Evolutionary conservation across 495 filamentous ascomycete genomes (phyloP).

Genomic region (Choiromyces venosus): DNA sequence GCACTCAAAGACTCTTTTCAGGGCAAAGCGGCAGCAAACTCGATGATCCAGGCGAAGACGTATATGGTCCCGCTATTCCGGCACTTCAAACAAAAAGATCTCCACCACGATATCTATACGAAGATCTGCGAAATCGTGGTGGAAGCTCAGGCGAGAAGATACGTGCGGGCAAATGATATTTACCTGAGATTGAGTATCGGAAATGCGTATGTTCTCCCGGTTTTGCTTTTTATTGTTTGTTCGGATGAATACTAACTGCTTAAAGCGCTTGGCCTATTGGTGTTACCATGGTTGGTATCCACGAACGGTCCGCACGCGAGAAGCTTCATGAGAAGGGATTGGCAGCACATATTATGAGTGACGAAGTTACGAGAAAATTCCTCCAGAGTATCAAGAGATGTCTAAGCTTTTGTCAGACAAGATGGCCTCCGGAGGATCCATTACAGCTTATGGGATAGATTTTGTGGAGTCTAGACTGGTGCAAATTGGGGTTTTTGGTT

Average conservation of each 20-base stretch:
- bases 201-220: slow-evolving; percentile 60
- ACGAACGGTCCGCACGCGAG: slow-evolving; percentile 89
- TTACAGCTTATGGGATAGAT: slow-evolving; percentile 89
- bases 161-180: slow-evolving; percentile 94
- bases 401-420: slow-evolving; percentile 89
- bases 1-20: slow-evolving; percentile 66
- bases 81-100: slow-evolving; percentile 71
- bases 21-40: slow-evolving; percentile 67
- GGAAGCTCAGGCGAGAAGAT: slow-evolving; percentile 79
- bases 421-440: slow-evolving; percentile 91
- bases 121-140: slow-evolving; percentile 90
- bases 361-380: slow-evolving; percentile 91
- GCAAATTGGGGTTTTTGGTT: neutral
- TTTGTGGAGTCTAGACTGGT: neutral
- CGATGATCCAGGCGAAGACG: slow-evolving; percentile 73
- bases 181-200: slow-evolving; percentile 91
- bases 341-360: slow-evolving; percentile 92
- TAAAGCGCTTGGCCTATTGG: slow-evolving; percentile 89
- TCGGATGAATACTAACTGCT: slow-evolving; percentile 24
- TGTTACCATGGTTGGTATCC: slow-evolving; percentile 99
- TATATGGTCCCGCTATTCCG: slow-evolving; percentile 88
- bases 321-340: slow-evolving; percentile 86
- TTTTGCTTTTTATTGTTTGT: neutral
- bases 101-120: slow-evolving; percentile 71
- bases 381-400: slow-evolving; percentile 97